Conservation (phyloP, 371 early-diverging fungal species). For the Mortierella polycephala region DNA sequence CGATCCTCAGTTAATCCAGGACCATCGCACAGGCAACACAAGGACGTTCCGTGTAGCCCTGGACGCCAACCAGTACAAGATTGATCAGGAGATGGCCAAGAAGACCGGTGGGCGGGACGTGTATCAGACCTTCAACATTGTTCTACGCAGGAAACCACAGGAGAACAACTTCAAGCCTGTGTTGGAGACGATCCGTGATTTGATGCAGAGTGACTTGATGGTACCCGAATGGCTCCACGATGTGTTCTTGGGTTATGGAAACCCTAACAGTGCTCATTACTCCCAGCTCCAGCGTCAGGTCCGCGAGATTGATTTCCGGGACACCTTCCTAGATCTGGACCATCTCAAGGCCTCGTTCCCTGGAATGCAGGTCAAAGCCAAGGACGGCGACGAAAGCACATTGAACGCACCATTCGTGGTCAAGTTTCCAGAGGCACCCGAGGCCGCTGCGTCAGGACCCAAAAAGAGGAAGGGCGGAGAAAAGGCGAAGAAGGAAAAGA, state of each 20-base stretch:
- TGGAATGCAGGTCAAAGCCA: conserved; percentile 52
- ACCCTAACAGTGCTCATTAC: conserved; percentile 82
- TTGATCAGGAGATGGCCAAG: conserved; percentile 47
- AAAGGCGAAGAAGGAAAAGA: conserved; percentile 58
- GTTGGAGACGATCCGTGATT: conserved; percentile 87
- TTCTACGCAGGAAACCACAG: conserved; percentile 84
- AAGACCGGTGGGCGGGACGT: conserved; percentile 62
- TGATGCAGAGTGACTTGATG: conserved; percentile 80
- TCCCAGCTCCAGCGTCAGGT: conserved; percentile 64
- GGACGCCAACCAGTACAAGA: conserved; percentile 89
- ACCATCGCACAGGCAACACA: conserved; percentile 56
- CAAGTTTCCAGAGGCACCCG: conserved; percentile 58
- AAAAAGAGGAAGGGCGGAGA: conserved; percentile 54
- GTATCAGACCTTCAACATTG: conserved; percentile 86
- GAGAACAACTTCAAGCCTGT: conserved; percentile 95
- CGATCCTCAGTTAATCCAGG: conserved; percentile 56
- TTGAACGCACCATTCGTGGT: conserved; percentile 73
- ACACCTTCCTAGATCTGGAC: conserved; percentile 87
- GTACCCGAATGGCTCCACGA: conserved; percentile 93
- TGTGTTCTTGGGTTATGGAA: conserved; percentile 94
- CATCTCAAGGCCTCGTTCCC: conserved; percentile 83
- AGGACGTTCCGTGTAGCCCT: conserved; percentile 83
- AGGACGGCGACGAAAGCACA: conserved; percentile 43
- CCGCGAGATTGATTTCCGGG: conserved; percentile 76
- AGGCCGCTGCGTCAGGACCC: conserved; percentile 48